Conservation (phyloP, 495 filamentous ascomycete species). For the Penicillium steckii region DNA sequence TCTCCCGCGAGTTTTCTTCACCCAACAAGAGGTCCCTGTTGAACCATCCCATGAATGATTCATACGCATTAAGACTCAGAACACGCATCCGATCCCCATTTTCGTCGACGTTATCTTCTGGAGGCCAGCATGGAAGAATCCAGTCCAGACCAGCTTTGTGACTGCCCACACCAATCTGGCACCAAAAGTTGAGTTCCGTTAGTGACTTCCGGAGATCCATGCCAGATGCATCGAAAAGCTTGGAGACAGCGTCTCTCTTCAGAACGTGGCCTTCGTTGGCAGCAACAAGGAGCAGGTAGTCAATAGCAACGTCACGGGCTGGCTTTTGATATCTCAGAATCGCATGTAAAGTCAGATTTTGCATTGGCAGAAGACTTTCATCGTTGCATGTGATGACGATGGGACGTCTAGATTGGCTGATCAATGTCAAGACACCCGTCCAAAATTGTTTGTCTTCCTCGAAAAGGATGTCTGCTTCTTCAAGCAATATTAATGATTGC, state of each 20-base stretch:
- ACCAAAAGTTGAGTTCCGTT: slow-evolving; percentile 93
- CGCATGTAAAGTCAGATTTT: slow-evolving; percentile 71
- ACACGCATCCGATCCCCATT: slow-evolving; percentile 69
- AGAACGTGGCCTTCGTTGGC: slow-evolving; percentile 90
- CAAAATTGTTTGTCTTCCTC: slow-evolving; percentile 96
- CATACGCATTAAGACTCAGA: slow-evolving; percentile 79
- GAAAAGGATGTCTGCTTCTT: slow-evolving; percentile 92
- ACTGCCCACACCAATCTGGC: slow-evolving; percentile 93
- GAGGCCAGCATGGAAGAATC: slow-evolving; percentile 75
- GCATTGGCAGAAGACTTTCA: slow-evolving; percentile 70
- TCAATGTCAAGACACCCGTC: slow-evolving; percentile 73
- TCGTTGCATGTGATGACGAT: slow-evolving; percentile 95
- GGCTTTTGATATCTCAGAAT: slow-evolving; percentile 80
- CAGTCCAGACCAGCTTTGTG: slow-evolving; percentile 84
- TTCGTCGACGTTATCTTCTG: slow-evolving; percentile 63
- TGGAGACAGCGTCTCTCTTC: slow-evolving; percentile 59
- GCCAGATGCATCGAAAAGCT: slow-evolving; percentile 65
- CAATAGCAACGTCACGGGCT: slow-evolving; percentile 64
- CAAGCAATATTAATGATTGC: slow-evolving; percentile 90
- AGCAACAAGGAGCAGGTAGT: slow-evolving; percentile 79
- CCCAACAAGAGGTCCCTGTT: slow-evolving; percentile 51
- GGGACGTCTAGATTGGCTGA: slow-evolving; percentile 80
- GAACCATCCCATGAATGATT: slow-evolving; percentile 73
- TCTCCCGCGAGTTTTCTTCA: slow-evolving; percentile 14
- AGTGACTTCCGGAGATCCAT: slow-evolving; percentile 78